A percentile compares a stretch with the other conserved stretches of the same genome.
Conservation (phyloP, 306 rosid genomes). For the Fragaria nilgerrensis region DNA sequence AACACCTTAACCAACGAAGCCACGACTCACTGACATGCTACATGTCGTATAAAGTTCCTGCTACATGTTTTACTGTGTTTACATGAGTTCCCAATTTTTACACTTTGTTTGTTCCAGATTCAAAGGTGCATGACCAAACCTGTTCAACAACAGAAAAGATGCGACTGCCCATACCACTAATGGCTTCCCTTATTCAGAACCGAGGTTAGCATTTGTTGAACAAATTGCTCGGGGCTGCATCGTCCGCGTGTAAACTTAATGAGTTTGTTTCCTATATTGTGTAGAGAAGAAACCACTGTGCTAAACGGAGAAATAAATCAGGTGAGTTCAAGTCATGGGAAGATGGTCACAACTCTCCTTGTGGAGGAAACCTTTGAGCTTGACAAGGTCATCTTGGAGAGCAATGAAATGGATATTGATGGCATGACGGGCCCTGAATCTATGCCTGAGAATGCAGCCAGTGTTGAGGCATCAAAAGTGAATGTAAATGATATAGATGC, state of each 20-base stretch:
- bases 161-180: conserved; percentile 40
- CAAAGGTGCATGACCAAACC: conserved; percentile 36
- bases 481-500: conserved; percentile 23
- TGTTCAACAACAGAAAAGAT: conserved; percentile 34
- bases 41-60: too few species aligned
- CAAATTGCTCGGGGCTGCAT: neutral
- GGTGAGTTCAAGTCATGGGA: conserved; percentile 34
- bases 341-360: conserved; percentile 24
- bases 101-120: conserved; percentile 32
- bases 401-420: conserved; percentile 22
- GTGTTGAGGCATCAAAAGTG: conserved; percentile 46
- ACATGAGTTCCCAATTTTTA: neutral
- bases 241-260: neutral
- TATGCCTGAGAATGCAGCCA: conserved; percentile 30
- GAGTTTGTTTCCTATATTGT: conserved; percentile 30
- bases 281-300: conserved; percentile 32
- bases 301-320: conserved; percentile 27
- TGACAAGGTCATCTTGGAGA: conserved; percentile 33
- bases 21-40: too few species aligned
- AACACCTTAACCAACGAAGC: too few species aligned
- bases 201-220: conserved; percentile 40
- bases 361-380: conserved; percentile 42
- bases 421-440: conserved; percentile 32
- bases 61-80: neutral
- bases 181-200: conserved; percentile 46